Percentiles rank a stretch among this genome's conserved stretches.
phyloP scores from a whole-genome alignment of 2,329 filamentous ascomycete genomes.

The Thelonectria blattea region DNA sequence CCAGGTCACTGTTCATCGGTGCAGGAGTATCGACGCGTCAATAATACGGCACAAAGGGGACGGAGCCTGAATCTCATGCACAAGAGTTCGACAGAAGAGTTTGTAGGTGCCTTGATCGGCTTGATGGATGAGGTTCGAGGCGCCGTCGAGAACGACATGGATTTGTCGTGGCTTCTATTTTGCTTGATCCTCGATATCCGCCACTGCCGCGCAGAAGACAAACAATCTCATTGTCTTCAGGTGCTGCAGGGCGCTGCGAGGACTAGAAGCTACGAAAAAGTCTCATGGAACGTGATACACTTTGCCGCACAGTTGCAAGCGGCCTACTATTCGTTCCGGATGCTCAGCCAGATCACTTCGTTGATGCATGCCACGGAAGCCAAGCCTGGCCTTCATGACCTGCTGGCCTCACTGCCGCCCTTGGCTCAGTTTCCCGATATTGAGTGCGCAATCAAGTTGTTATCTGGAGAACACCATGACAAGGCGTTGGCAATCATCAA shows the following conservation, averaged over 20 bases:
- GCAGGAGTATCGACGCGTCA: slow-evolving; percentile 48
- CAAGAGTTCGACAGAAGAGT: slow-evolving; percentile 9
- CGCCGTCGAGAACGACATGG: not conserved
- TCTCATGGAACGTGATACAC: slow-evolving; percentile 65
- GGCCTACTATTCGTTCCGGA: slow-evolving; percentile 65
- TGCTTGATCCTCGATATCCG: slow-evolving; percentile 39
- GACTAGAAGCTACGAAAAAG: slow-evolving; percentile 2
- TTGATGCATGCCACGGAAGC: slow-evolving; percentile 12
- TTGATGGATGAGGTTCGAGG: slow-evolving; percentile 26
- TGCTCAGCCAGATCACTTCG: slow-evolving; percentile 48
- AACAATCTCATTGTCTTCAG: slow-evolving; percentile 34
- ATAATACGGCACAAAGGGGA: slow-evolving; percentile 39
- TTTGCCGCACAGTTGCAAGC: slow-evolving; percentile 66
- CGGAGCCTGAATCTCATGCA: slow-evolving; percentile 30
- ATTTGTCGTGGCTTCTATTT: slow-evolving; percentile 36
- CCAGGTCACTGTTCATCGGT: slow-evolving; percentile 29
- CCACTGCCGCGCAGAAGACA: slow-evolving; percentile 38
- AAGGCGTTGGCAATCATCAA: slow-evolving; percentile 22
- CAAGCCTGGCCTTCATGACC: slow-evolving; percentile 25
- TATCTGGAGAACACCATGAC: slow-evolving; percentile 22
- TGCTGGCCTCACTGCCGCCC: slow-evolving; percentile 36
- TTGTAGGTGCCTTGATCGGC: slow-evolving; percentile 28
- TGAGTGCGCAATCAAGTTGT: slow-evolving; percentile 24
- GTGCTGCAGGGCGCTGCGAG: slow-evolving; percentile 28
- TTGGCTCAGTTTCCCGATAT: slow-evolving; percentile 36